phyloP scores from a whole-genome alignment of 805 yeast species.

The Kuraishia borneana region DNA sequence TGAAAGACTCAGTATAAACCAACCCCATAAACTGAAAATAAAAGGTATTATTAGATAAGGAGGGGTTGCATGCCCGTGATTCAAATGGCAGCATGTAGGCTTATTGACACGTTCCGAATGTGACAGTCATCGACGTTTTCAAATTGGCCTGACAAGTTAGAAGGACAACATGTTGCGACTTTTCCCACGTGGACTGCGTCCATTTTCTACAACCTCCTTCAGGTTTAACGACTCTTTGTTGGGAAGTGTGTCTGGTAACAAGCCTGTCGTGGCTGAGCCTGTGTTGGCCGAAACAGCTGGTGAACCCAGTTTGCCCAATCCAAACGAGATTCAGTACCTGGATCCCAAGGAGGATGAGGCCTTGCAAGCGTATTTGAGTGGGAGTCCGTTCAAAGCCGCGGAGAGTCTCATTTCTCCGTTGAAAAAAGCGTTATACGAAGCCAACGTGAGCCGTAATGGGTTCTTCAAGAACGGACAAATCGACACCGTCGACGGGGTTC shows the following conservation, averaged over 20 bases:
- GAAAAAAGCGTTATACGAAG: conserved; percentile 51
- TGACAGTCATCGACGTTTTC: too few relatives aligned
- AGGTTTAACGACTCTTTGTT: background rate
- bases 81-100: too few relatives aligned
- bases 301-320: background rate
- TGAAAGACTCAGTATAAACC: conserved; percentile 17
- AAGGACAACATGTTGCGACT: too few relatives aligned
- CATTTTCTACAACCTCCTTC: background rate
- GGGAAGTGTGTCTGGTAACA: background rate
- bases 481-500: conserved; percentile 28
- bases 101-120: too few relatives aligned
- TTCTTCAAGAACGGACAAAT: conserved; percentile 60
- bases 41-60: too few relatives aligned
- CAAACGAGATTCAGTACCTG: conserved; percentile 7
- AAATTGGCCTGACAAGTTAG: too few relatives aligned
- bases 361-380: conserved; percentile 40
- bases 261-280: conserved; percentile 1
- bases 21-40: too few relatives aligned
- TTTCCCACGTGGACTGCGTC: background rate
- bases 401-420: conserved; percentile 55
- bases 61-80: background rate
- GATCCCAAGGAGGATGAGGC: conserved; percentile 18
- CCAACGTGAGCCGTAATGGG: conserved; percentile 50
- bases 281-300: background rate
- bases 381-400: conserved; percentile 42